Base-by-base conservation (phyloP, 2,329 filamentous ascomycete genomes). In the Ceratocystis cubensis region DNA sequence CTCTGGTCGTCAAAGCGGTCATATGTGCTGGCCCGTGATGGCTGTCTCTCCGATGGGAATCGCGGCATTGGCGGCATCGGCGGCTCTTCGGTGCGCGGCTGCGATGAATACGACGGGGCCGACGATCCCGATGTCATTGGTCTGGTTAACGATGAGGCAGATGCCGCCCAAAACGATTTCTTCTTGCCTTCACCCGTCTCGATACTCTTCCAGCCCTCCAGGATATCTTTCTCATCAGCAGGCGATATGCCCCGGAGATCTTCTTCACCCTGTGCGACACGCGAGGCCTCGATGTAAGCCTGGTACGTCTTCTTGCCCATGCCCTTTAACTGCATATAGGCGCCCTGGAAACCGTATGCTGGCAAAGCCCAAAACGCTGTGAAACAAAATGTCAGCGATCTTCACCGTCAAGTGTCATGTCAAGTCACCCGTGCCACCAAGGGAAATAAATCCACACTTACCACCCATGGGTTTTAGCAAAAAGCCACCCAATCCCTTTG, bases 271-370 rank as follows among this genome's bases (percentile, higher is more conserved):
- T 95, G 88, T 0, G 85, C 80, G 62, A 89, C 88, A 59, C 90
- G 81, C 1, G 89, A 88, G 0, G 88, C 84, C 59, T 91, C 84
- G 70, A 95, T 89, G 73, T 93, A 93, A 70, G 89, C 91, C 62
- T 89, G 80, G 20, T 90, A 84, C 69, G 84, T 89, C 57, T 82
- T 84, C 28, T 86, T 84, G 70, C 90, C 87, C 59, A 82, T 76
- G 69, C 87, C 90, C 69, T 86, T 81, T 65, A 94, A 80, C 73
- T 93, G 88, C 50, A 88, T 88, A 71, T 93, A 85, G 0, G 94
- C 80, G 1, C 91, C 91, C 73, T 92, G 89, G 79, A 92, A 88
- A 2, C 89, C 83, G 72, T 94, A 95, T 4, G 87, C 91, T 0
- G 90, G 89, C 37, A 70, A 33, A 44, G 69, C 66, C 65, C 67